Evolutionary conservation across 1,284 basidiomycete species (phyloP).

Genomic region (Phlebopus sp.): DNA sequence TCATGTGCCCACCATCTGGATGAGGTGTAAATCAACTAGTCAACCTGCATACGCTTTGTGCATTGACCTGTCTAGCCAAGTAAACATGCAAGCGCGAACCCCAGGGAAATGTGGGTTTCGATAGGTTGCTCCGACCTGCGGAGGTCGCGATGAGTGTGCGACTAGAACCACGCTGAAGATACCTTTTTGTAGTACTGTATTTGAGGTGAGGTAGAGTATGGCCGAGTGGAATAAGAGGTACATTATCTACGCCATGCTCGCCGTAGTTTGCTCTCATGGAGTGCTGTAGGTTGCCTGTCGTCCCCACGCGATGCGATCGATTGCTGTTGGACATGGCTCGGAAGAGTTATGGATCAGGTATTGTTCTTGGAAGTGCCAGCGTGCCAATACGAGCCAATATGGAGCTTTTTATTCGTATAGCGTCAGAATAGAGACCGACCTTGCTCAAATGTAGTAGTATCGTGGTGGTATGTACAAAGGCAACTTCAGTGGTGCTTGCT

Average conservation of each 20-base stretch:
- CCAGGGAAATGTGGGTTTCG: conserved; percentile 74
- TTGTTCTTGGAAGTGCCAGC: too few species aligned
- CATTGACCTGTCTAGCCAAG: conserved; percentile 50
- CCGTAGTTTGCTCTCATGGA: conserved; percentile 73
- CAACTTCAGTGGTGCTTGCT: too few species aligned
- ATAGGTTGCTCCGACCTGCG: conserved; percentile 57
- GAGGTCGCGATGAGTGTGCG: background rate
- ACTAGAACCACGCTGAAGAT: background rate
- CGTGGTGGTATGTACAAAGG: too few species aligned
- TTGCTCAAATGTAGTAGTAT: too few species aligned
- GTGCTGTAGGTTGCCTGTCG: conserved; percentile 48
- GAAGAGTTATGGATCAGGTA: conserved; percentile 4
- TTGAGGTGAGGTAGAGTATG: background rate
- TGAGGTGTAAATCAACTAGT: background rate
- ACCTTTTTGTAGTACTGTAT: conserved; percentile 31
- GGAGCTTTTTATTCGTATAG: too few species aligned
- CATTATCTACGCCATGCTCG: conserved; percentile 63
- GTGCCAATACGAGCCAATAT: too few species aligned
- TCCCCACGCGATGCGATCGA: conserved; percentile 41
- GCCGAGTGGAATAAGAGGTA: conserved; percentile 34
- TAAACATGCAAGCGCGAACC: conserved; percentile 53
- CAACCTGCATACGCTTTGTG: background rate
- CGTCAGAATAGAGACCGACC: too few species aligned
- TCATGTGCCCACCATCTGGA: conserved; percentile 28
- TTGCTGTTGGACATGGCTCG: conserved; percentile 12